Percentiles rank a stretch among this genome's conserved stretches.
phyloP scores from a whole-genome alignment of 257 asterid species.

The Verbascum thapsus region DNA sequence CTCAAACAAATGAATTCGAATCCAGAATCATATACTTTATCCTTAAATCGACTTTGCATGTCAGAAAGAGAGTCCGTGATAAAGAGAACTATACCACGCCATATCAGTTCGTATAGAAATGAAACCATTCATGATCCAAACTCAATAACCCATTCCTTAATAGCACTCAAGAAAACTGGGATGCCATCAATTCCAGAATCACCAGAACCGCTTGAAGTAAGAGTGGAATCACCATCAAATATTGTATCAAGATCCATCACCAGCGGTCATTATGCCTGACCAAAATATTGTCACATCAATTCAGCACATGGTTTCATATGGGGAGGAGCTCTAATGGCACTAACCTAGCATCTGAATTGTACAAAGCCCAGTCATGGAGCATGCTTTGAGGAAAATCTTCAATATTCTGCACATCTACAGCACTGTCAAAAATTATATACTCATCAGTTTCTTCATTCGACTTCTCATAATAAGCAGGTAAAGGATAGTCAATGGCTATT shows the following conservation, averaged over 20 bases:
- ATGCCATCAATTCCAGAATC: constrained; percentile 67
- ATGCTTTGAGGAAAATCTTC: constrained; percentile 76
- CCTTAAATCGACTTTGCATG: neutral
- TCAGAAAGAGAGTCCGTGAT: neutral
- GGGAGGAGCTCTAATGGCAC: constrained; percentile 93
- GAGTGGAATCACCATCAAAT: constrained; percentile 63
- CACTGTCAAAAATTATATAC: constrained; percentile 76
- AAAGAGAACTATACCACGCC: constrained; percentile 69
- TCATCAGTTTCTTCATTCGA: constrained; percentile 80
- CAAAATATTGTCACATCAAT: constrained; percentile 89
- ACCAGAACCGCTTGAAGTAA: constrained; percentile 58
- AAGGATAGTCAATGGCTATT: constrained; percentile 91
- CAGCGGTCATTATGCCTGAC: constrained; percentile 80
- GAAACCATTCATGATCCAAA: constrained; percentile 80
- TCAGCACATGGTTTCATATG: constrained; percentile 85
- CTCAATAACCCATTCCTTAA: constrained; percentile 96
- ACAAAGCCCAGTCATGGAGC: constrained; percentile 93
- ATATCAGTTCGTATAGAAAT: constrained; percentile 85
- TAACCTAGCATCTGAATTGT: constrained; percentile 89
- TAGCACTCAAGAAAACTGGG: constrained; percentile 78
- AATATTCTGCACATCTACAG: constrained; percentile 47
- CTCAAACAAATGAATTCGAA: neutral
- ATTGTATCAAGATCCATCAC: constrained; percentile 89
- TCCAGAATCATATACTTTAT: constrained; percentile 10
- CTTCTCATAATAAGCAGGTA: constrained; percentile 85